Percentiles rank a stretch among this genome's conserved stretches.
Conservation (phyloP, 2,329 filamentous ascomycete genomes). For the Pseudonectria foliicola region DNA sequence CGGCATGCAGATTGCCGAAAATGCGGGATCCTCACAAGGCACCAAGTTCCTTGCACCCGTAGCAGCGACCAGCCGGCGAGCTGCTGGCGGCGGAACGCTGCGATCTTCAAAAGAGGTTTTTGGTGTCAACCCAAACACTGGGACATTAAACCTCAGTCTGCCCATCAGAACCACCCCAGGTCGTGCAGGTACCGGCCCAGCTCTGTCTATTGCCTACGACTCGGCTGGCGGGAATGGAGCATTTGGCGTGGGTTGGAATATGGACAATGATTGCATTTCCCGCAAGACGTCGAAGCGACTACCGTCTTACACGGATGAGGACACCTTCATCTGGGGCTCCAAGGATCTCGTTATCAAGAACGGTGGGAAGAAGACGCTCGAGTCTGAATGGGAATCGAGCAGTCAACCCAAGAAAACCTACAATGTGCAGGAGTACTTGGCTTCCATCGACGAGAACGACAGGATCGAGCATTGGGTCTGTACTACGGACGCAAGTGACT, state of each 20-base stretch:
- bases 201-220: conserved; percentile 16
- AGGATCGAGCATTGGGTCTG: no score
- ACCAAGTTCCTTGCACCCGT: no score
- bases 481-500: no score
- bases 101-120: conserved; percentile 6
- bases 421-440: no score
- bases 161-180: conserved; percentile 7
- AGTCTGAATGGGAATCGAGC: no score
- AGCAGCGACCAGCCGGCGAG: no score
- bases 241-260: conserved; percentile 24
- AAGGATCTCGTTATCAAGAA: conserved; percentile 24
- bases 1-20: no score
- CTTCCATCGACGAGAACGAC: no score
- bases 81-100: not conserved
- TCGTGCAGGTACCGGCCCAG: not conserved
- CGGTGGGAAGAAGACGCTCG: conserved; percentile 10
- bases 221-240: conserved; percentile 22
- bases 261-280: conserved; percentile 10
- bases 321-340: conserved; percentile 16
- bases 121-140: conserved; percentile 6
- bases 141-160: conserved; percentile 5
- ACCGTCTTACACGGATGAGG: conserved; percentile 19
- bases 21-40: no score
- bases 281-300: conserved; percentile 20
- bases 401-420: no score